These are phyloP conservation scores for Cladosporium colombiae DNA, from an alignment of 2,329 filamentous ascomycete genomes.

Conservation along the genomic window DNA sequence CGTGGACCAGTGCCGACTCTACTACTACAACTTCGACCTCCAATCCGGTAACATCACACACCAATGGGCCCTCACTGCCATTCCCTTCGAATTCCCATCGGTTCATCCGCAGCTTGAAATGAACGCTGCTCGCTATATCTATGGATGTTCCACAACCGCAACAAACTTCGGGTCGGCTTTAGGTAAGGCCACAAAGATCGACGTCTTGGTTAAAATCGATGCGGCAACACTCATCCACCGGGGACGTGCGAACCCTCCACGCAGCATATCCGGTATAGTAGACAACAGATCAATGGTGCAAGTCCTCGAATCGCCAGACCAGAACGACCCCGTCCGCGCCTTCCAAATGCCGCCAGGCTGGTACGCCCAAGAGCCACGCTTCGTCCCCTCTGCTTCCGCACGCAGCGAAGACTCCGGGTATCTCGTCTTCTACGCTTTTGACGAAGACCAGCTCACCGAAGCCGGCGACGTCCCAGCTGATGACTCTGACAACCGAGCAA, in stretches of 20 bases:
- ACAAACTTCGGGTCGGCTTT: conserved; percentile 61
- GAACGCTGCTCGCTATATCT: conserved; percentile 61
- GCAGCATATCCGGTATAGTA: conserved; percentile 60
- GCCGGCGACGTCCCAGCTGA: conserved; percentile 40
- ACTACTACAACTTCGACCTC: conserved; percentile 66
- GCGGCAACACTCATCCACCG: conserved; percentile 53
- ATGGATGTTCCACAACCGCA: conserved; percentile 64
- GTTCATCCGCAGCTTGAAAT: conserved; percentile 58
- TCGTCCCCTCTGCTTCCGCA: conserved; percentile 50
- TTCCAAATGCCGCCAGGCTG: conserved; percentile 63
- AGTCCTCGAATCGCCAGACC: conserved; percentile 50
- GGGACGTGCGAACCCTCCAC: conserved; percentile 44
- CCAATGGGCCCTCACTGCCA: conserved; percentile 65
- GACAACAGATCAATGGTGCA: conserved; percentile 58
- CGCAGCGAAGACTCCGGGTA: conserved; percentile 65
- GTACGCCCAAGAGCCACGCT: conserved; percentile 68
- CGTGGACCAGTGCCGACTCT: conserved; percentile 67
- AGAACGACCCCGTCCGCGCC: conserved; percentile 53
- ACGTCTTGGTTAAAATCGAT: conserved; percentile 65
- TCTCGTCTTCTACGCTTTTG: conserved; percentile 69
- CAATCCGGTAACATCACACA: conserved; percentile 50
- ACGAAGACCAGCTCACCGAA: conserved; percentile 60
- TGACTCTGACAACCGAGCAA: conserved; percentile 40
- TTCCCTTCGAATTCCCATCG: conserved; percentile 69
- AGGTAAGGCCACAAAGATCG: conserved; percentile 66